Conservation (phyloP, 768 basidiomycete genomes). For the Suillus clintonianus region DNA sequence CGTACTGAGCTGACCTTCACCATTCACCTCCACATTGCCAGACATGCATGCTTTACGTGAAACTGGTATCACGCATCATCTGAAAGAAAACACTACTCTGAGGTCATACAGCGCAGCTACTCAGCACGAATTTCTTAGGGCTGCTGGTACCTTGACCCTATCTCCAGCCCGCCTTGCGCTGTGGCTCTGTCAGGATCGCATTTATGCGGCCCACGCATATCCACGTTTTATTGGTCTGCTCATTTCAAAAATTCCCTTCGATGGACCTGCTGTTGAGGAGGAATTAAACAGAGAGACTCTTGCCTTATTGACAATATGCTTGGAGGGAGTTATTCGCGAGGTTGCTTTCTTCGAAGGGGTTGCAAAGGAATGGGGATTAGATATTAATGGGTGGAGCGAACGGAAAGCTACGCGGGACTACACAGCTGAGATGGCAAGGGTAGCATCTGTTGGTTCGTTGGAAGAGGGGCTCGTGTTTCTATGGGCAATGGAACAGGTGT, state of each 20-base stretch:
- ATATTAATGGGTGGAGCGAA: constrained; percentile 50
- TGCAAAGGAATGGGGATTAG: constrained; percentile 45
- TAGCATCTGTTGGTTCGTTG: constrained; percentile 45
- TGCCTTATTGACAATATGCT: constrained; percentile 49
- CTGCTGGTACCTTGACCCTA: constrained; percentile 56
- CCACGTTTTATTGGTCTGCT: constrained; percentile 70
- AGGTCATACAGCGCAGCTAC: constrained; percentile 50
- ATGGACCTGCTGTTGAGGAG: constrained; percentile 9
- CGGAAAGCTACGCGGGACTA: constrained; percentile 67
- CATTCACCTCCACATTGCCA: not conserved
- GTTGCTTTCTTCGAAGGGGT: constrained; percentile 62
- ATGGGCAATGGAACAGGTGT: constrained; percentile 80
- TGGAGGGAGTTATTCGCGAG: constrained; percentile 60
- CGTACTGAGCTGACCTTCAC: too few relatives aligned
- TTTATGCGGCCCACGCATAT: constrained; percentile 75
- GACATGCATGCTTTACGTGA: not conserved
- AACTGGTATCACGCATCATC: constrained; percentile 22
- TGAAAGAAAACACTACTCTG: constrained; percentile 37
- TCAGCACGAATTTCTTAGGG: constrained; percentile 57
- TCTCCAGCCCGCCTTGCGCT: constrained; percentile 48
- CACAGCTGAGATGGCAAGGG: constrained; percentile 68
- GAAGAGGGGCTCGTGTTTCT: constrained; percentile 71
- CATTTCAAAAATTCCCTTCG: constrained; percentile 57
- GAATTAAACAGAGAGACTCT: constrained; percentile 37
- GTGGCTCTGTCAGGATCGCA: constrained; percentile 73